Conservation (phyloP, 2,329 filamentous ascomycete genomes). For the Trichoderma brevicompactum region DNA sequence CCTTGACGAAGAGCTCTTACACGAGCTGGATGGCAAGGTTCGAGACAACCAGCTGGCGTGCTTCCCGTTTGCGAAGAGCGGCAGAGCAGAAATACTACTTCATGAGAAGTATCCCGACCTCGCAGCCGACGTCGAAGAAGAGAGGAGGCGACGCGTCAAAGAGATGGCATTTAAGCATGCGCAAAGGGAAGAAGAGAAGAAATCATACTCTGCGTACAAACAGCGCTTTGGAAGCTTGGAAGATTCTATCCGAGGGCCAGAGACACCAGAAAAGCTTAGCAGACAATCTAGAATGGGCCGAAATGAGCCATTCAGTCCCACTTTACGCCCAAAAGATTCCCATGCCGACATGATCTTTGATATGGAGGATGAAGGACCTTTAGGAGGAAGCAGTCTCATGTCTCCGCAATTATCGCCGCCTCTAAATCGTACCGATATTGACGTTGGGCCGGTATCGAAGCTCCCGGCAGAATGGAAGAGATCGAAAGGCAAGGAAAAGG, state of each 20-base stretch:
- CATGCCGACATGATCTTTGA: conserved; percentile 83
- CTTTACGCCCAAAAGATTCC: conserved; percentile 69
- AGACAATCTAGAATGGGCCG: conserved; percentile 51
- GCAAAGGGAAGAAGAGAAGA: conserved; percentile 68
- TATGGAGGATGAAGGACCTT: conserved; percentile 79
- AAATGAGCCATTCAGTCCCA: conserved; percentile 67
- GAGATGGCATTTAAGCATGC: conserved; percentile 72
- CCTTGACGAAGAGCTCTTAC: conserved; percentile 80
- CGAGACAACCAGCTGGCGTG: conserved; percentile 80
- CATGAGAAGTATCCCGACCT: conserved; percentile 68
- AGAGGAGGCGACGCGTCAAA: conserved; percentile 70
- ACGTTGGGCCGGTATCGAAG: conserved; percentile 38
- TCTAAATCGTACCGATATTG: conserved; percentile 34
- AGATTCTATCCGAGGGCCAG: conserved; percentile 53
- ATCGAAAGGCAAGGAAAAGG: conserved; percentile 37
- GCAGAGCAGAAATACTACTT: conserved; percentile 68
- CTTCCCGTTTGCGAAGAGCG: conserved; percentile 77
- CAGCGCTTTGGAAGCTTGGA: conserved; percentile 67
- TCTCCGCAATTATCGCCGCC: conserved; percentile 34
- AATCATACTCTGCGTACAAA: conserved; percentile 63
- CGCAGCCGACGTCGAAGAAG: conserved; percentile 68
- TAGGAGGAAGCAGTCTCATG: conserved; percentile 38
- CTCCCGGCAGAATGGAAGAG: conserved; percentile 39
- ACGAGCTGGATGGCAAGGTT: conserved; percentile 79
- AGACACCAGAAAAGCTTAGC: conserved; percentile 51